Conservation (phyloP, 2,329 filamentous ascomycete species). For the Neoascochyta sp. region DNA sequence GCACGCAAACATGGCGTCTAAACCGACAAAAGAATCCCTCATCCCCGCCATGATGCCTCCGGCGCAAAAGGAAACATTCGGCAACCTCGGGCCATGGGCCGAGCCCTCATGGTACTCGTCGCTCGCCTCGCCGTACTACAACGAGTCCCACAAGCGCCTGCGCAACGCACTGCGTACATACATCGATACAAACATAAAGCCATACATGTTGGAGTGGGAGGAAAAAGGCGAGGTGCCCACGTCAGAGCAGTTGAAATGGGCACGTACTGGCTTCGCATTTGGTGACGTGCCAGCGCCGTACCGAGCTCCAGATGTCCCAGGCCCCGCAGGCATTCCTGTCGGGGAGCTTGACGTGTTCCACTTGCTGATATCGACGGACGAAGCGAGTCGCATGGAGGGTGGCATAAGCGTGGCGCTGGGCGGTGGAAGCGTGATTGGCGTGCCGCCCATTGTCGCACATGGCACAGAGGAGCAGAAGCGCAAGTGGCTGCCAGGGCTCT, state of each 20-base stretch:
- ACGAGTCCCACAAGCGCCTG: conserved; percentile 56
- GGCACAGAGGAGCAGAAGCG: conserved; percentile 58
- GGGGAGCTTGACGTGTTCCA: conserved; percentile 40
- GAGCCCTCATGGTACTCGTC: conserved; percentile 48
- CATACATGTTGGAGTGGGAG: conserved; percentile 62
- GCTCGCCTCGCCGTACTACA: conserved; percentile 61
- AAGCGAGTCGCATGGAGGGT: conserved; percentile 53
- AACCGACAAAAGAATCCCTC: conserved; percentile 9
- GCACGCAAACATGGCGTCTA: conserved; percentile 11
- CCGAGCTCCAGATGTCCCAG: conserved; percentile 38
- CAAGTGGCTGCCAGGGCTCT: conserved; percentile 58
- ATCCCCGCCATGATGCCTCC: conserved; percentile 16
- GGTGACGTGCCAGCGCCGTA: conserved; percentile 45
- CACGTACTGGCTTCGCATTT: conserved; percentile 42
- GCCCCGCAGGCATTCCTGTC: conserved; percentile 38
- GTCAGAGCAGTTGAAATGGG: conserved; percentile 41
- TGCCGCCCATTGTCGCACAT: conserved; percentile 61
- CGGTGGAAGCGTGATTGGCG: conserved; percentile 60
- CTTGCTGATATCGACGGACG: conserved; percentile 53
- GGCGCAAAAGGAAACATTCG: conserved; percentile 29
- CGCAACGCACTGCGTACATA: conserved; percentile 57
- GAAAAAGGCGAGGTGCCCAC: conserved; percentile 48
- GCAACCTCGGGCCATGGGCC: conserved; percentile 42
- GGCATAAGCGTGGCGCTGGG: conserved; percentile 57
- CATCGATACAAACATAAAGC: conserved; percentile 56